Base-by-base conservation (phyloP, 805 yeast species). In the Pichia scutulata region DNA sequence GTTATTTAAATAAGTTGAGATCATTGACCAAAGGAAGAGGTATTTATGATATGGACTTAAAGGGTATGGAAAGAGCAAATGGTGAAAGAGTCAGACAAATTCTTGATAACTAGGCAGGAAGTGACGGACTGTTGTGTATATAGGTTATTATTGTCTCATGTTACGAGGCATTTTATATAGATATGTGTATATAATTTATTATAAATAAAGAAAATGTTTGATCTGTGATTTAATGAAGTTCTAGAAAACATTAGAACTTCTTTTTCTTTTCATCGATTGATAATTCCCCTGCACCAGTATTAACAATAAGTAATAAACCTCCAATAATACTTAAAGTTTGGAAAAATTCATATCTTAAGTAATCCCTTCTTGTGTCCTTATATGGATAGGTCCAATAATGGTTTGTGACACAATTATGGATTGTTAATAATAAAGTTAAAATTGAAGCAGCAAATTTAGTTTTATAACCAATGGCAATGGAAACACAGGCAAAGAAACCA, bases 211-310 rank as follows among this genome's bases (percentile, higher is more conserved):
- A 9, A 28, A 9, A 7, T 28, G 30, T 28, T 28, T 28, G 30
- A 28, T 12, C 30, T 28, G 30, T 28, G 30, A 7, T 28, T 28
- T 7, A 28, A 28, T 28, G 14, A 12, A 21, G 26, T 8, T 25
- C 18, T n/a, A 39, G 21, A 22, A 44, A 41, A 21, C 19, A 14
- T 40, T 48, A 54, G 44, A 47, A 57, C 37, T 49, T 57, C 75
- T 92, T 92, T 75, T 92, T 90, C 84, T 93, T 92, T 68, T 89
- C 97, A 64, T 92, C 99, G 52, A 92, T 72, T 25, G 96, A 86
- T 56, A 92, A 75, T 60, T 86, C 90, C 46, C 99, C 99, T 28
- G 98, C 98, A 55, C 99, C 99, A 4, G 96, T 88, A 70, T 86
- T 89, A 52, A 88, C 96, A 54, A 93, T 87, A 57, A 93, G 73